Base-by-base conservation (phyloP, 106 monocot genomes). In the Apostasia ramifera region DNA sequence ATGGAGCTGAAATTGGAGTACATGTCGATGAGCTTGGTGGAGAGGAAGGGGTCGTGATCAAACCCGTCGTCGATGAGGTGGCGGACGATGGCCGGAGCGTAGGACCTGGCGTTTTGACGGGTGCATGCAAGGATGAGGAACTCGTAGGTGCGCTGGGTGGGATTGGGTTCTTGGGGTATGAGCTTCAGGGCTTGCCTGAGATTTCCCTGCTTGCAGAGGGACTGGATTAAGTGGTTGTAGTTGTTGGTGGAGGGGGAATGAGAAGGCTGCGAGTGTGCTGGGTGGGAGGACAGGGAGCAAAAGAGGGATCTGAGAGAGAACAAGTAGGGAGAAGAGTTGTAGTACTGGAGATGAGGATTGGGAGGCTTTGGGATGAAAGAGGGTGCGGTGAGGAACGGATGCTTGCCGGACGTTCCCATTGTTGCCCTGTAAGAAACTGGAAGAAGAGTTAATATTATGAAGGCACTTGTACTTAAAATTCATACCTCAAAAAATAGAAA, bases 221-320 rank as follows among this genome's bases (percentile, higher is more conserved):
- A 65, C 59, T 95, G 91, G 40, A 91, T 91, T 42, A 86, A 57
- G 63, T 80, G 88, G 79, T 91, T 94, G 72, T 75, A 78, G 71
- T 78, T 84, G 78, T 66, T 66, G 59, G 45, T 42, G 13, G 65
- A 12, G 10, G 73, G 9, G 8, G 74, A 4, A 2, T 52, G n/a
- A 63, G 62, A 63, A 45, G 44, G 44, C 13, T 63, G 1, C 4
- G 3, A 12, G 44, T n/a, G 51, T 1, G 64, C 55, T 11, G 43
- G 40, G 2, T 54, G 5, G 0, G 57, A 41, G 8, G 46, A 37
- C 6, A 40, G 58, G 6, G 45, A 46, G 61, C 55, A 66, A 71
- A 61, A 67, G 71, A 67, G 53, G 50, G 68, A 43, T 75, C 47
- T 55, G 61, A 76, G 54, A 37, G 79, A 76, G 70, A 63, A 53